Conservation (phyloP, 805 yeast genomes). For the Yarrowia divulgata region DNA sequence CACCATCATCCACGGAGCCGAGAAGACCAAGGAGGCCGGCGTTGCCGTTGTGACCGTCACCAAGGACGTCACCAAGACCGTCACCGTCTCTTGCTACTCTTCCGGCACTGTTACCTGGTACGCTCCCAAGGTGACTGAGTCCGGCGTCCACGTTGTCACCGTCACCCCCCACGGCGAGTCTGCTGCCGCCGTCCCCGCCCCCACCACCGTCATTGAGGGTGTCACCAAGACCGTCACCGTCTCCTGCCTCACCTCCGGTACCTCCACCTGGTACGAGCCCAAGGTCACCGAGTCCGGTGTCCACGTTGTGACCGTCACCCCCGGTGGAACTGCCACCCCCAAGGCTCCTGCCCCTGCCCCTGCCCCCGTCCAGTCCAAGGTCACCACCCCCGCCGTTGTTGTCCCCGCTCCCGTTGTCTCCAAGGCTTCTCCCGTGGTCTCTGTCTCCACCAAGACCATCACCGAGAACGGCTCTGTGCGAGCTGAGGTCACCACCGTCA, state of each 20-base stretch:
- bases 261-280: slow-evolving; percentile 33
- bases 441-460: background rate
- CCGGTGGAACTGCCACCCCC: background rate
- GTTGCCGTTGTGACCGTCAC: slow-evolving; percentile 23
- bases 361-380: too few species aligned
- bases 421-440: background rate
- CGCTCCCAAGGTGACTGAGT: slow-evolving; percentile 22
- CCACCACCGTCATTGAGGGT: slow-evolving; percentile 19
- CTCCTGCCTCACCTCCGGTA: slow-evolving; percentile 13
- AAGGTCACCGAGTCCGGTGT: slow-evolving; percentile 21
- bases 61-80: slow-evolving; percentile 13
- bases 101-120: slow-evolving; percentile 31
- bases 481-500: too few species aligned
- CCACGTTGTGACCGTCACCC: slow-evolving; percentile 7
- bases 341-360: background rate
- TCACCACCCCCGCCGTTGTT: background rate
- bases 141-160: slow-evolving; percentile 11
- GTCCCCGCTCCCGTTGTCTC: background rate
- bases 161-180: slow-evolving; percentile 17
- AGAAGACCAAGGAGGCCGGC: slow-evolving; percentile 23
- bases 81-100: slow-evolving; percentile 24
- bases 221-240: slow-evolving; percentile 31
- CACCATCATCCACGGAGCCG: background rate
- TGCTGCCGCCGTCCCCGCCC: background rate
- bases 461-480: too few species aligned